Conservation (phyloP, 129 eudicot species). For the Centaurea solstitialis region DNA sequence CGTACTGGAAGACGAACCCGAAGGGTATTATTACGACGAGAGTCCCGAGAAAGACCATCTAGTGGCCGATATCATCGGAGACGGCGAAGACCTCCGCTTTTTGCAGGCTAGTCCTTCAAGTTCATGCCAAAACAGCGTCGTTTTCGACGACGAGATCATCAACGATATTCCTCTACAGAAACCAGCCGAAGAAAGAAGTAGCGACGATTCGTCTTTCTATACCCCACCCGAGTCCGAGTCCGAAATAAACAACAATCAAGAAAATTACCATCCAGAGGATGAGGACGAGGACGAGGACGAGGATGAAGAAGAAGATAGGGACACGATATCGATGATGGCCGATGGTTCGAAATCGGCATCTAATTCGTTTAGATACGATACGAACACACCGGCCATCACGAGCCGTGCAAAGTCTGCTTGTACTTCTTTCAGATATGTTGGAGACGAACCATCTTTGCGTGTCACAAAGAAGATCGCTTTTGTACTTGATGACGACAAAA, state of each 20-base stretch:
- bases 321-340: constrained; percentile 11
- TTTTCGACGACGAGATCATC: constrained; percentile 15
- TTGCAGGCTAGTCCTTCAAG: constrained; percentile 25
- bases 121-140: constrained; percentile 29
- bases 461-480: constrained; percentile 36
- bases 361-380: constrained; percentile 14
- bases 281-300: constrained; percentile 31
- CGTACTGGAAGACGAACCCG: constrained; percentile 12
- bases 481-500: constrained; percentile 34
- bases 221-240: constrained; percentile 43
- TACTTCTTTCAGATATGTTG: constrained; percentile 39
- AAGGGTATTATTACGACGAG: constrained; percentile 21
- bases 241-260: constrained; percentile 13
- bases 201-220: constrained; percentile 41
- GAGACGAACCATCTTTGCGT: constrained; percentile 47
- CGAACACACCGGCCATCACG: constrained; percentile 33
- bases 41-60: constrained; percentile 35
- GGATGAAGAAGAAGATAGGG: constrained; percentile 23
- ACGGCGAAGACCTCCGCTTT: constrained; percentile 26
- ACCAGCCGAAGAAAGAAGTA: background rate
- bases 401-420: constrained; percentile 38
- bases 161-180: background rate
- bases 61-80: constrained; percentile 39
- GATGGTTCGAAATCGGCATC: background rate
- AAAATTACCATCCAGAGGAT: constrained; percentile 2